A percentile compares a stretch with the other conserved stretches of the same genome.
phyloP scores from a whole-genome alignment of 2,329 filamentous ascomycete genomes.

The Fusarium buxicola region DNA sequence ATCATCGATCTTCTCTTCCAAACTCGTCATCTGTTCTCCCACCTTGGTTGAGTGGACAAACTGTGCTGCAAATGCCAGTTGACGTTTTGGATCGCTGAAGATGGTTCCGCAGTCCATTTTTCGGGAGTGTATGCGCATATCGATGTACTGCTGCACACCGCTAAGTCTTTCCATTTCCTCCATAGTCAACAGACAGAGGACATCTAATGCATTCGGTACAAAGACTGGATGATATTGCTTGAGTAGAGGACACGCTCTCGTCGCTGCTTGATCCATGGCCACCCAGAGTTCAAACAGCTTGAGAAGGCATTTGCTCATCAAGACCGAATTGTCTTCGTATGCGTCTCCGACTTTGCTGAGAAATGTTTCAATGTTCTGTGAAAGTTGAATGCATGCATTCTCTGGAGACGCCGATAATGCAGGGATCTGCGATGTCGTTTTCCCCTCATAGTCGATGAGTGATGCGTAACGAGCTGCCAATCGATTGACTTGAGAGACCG shows the following conservation, averaged over 20 bases:
- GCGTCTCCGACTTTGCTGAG: conserved; percentile 12
- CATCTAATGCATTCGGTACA: conserved; percentile 61
- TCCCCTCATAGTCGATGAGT: conserved; percentile 10
- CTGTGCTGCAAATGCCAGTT: not conserved
- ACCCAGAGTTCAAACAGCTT: conserved; percentile 69
- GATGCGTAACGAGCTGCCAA: conserved; percentile 6
- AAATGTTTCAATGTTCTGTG: not conserved
- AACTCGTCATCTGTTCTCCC: not conserved
- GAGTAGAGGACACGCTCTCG: conserved; percentile 59
- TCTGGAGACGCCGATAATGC: not conserved
- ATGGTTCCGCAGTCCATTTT: conserved; percentile 53
- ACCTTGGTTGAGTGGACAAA: conserved; percentile 3
- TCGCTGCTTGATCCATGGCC: conserved; percentile 63
- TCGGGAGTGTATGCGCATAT: conserved; percentile 29
- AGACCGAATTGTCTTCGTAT: conserved; percentile 50
- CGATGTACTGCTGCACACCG: conserved; percentile 33
- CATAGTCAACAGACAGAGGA: conserved; percentile 61
- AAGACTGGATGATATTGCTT: conserved; percentile 64
- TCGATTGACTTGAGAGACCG: conserved; percentile 22
- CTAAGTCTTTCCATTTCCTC: conserved; percentile 64
- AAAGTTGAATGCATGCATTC: not conserved
- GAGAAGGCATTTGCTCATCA: conserved; percentile 55
- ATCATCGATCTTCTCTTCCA: conserved; percentile 3
- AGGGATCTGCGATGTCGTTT: not conserved
- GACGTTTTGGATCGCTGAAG: conserved; percentile 55